These are phyloP conservation scores for Starmerella apicola DNA, from an alignment of 805 yeast species.

Conservation along the genomic window DNA sequence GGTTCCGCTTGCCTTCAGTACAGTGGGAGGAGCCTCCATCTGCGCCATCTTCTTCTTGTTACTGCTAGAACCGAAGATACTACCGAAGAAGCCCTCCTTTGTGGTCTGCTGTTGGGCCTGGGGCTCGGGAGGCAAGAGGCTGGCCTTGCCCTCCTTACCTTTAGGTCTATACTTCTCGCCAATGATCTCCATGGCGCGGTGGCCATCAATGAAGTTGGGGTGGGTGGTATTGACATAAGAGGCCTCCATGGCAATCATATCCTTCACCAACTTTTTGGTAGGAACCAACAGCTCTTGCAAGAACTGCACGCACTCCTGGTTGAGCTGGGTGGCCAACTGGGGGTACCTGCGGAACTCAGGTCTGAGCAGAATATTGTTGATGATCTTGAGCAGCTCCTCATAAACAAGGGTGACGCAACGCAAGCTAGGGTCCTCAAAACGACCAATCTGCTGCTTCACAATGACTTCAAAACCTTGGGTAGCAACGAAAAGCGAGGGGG, in stretches of 20 bases:
- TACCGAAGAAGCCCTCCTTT: conserved; percentile 73
- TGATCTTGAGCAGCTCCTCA: conserved; percentile 86
- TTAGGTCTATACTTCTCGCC: conserved; percentile 69
- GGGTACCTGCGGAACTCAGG: conserved; percentile 85
- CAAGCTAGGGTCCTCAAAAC: conserved; percentile 87
- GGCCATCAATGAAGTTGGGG: conserved; percentile 89
- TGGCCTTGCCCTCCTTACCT: conserved; percentile 53
- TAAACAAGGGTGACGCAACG: conserved; percentile 82
- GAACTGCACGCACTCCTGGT: conserved; percentile 65
- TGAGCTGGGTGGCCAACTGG: conserved; percentile 71
- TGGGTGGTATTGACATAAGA: conserved; percentile 96
- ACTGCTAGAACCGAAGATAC: conserved; percentile 82
- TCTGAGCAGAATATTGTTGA: conserved; percentile 70
- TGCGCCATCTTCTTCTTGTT: conserved; percentile 77
- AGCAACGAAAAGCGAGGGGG: conserved; percentile 93
- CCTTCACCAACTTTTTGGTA: conserved; percentile 72
- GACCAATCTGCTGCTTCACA: conserved; percentile 81
- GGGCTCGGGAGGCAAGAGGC: conserved; percentile 54
- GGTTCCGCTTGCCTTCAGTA: conserved; percentile 80
- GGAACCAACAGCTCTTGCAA: conserved; percentile 71
- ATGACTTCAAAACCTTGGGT: conserved; percentile 94
- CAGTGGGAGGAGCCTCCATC: conserved; percentile 96
- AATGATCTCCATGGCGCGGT: conserved; percentile 87
- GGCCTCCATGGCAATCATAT: conserved; percentile 75
- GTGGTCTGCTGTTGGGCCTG: conserved; percentile 44